These are phyloP conservation scores for Penicillium verhagenii DNA, from an alignment of 495 filamentous ascomycete species.

Conservation along the genomic window DNA sequence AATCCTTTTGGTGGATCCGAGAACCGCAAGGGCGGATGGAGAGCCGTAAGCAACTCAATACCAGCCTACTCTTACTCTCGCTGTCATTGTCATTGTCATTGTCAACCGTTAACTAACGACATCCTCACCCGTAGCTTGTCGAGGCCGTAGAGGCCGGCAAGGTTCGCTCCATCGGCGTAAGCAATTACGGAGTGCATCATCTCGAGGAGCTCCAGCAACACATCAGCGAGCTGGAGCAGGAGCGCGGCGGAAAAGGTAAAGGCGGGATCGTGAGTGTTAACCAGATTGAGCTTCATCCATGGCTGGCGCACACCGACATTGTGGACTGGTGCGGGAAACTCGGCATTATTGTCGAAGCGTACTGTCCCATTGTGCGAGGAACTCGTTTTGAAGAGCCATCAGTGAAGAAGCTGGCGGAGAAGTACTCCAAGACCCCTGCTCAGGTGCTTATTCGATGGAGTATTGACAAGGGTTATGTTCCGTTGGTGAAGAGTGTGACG, in stretches of 20 bases:
- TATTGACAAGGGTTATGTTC: conserved; percentile 52
- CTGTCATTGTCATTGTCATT: too few relatives aligned
- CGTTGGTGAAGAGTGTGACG: conserved; percentile 75
- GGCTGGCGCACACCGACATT: conserved; percentile 61
- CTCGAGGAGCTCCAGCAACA: conserved; percentile 55
- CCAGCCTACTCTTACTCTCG: too few relatives aligned
- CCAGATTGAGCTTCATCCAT: conserved; percentile 70
- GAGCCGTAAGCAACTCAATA: conserved; percentile 33
- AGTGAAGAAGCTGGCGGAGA: conserved; percentile 50
- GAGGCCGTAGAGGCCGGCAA: conserved; percentile 62
- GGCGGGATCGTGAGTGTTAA: conserved; percentile 57
- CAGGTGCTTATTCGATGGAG: conserved; percentile 68
- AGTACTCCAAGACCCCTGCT: conserved; percentile 58
- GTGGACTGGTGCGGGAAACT: conserved; percentile 52
- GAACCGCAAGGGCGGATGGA: conserved; percentile 61
- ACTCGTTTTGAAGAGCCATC: conserved; percentile 54
- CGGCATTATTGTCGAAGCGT: conserved; percentile 61
- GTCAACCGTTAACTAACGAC: neutral
- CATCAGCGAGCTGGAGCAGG: conserved; percentile 16
- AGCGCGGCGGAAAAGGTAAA: conserved; percentile 39
- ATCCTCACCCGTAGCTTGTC: conserved; percentile 40
- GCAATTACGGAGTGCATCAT: conserved; percentile 68
- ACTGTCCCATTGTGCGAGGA: conserved; percentile 60
- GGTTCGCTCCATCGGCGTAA: conserved; percentile 60
- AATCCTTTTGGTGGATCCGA: conserved; percentile 61